Conservation (phyloP, 495 filamentous ascomycete species). For the Baudoinia panamericana region DNA sequence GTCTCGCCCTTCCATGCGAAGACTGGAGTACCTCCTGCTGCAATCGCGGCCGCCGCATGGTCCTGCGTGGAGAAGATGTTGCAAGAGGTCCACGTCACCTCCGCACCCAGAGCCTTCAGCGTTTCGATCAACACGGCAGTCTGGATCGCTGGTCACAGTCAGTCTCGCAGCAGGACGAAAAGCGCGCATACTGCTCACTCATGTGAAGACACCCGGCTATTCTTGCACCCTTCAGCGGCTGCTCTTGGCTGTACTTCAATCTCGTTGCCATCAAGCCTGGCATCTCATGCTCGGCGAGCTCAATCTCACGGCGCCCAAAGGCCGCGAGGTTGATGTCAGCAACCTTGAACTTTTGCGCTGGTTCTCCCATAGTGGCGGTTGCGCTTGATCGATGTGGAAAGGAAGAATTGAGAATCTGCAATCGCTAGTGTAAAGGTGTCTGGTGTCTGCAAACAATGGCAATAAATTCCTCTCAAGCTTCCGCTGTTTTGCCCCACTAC, state of each 20-base stretch:
- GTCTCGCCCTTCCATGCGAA: slow-evolving; percentile 99
- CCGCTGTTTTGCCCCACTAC: too few species aligned
- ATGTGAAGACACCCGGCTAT: slow-evolving; percentile 99
- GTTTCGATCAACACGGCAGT: slow-evolving; percentile 99
- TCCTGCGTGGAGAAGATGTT: slow-evolving; percentile 99
- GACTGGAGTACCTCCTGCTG: slow-evolving; percentile 83
- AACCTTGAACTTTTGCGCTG: slow-evolving; percentile 92
- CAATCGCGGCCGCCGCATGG: slow-evolving; percentile 94
- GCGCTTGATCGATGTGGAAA: too few species aligned
- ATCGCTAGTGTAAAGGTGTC: too few species aligned
- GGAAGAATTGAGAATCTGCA: too few species aligned
- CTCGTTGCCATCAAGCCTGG: slow-evolving; percentile 93
- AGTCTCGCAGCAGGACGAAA: too few species aligned
- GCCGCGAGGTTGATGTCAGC: slow-evolving; percentile 93
- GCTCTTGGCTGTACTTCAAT: slow-evolving; percentile 76
- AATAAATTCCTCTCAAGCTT: too few species aligned
- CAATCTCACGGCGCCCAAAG: slow-evolving; percentile 98
- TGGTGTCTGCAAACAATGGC: too few species aligned
- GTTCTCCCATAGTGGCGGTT: slow-evolving; percentile 50
- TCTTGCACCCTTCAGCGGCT: slow-evolving; percentile 74
- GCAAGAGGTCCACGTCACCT: slow-evolving; percentile 92
- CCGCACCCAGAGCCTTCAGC: slow-evolving; percentile 79
- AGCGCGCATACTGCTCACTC: slow-evolving; percentile 48
- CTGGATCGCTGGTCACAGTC: slow-evolving; percentile 95
- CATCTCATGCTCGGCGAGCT: slow-evolving; percentile 98